Evolutionary conservation across 805 yeast genomes (phyloP).

Genomic region (Sungouiozyma ichnusensis): DNA sequence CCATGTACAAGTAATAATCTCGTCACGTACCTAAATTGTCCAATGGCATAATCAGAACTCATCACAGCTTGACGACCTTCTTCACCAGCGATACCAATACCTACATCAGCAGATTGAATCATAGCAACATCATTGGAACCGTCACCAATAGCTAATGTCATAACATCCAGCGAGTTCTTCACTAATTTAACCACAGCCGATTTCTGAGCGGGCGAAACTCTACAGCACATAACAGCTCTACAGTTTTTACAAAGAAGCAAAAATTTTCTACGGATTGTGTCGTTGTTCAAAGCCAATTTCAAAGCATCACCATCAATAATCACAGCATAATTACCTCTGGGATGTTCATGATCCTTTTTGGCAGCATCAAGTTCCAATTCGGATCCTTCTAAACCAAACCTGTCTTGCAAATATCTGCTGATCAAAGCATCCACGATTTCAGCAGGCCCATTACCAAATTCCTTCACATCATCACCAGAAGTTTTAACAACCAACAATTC

Average conservation of each 20-base stretch:
- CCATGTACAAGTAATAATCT: slow-evolving; percentile 69
- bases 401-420: slow-evolving; percentile 40
- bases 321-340: slow-evolving; percentile 56
- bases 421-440: slow-evolving; percentile 39
- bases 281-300: slow-evolving; percentile 38
- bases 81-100: slow-evolving; percentile 87
- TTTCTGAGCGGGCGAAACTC: slow-evolving; percentile 83
- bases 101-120: slow-evolving; percentile 83
- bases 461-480: slow-evolving; percentile 43
- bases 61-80: slow-evolving; percentile 85
- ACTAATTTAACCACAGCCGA: slow-evolving; percentile 75
- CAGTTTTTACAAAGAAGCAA: slow-evolving; percentile 68
- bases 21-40: slow-evolving; percentile 65
- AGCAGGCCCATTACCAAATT: slow-evolving; percentile 32
- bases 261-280: slow-evolving; percentile 44
- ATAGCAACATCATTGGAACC: slow-evolving; percentile 86
- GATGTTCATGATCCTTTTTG: slow-evolving; percentile 51
- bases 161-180: slow-evolving; percentile 62
- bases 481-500: slow-evolving; percentile 48
- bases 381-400: slow-evolving; percentile 51
- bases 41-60: slow-evolving; percentile 81
- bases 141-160: slow-evolving; percentile 83
- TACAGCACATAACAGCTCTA: slow-evolving; percentile 71
- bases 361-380: slow-evolving; percentile 46
- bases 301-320: slow-evolving; percentile 77